Evolutionary conservation across 306 rosid species (phyloP).

Genomic region (Albizia julibrissin): DNA sequence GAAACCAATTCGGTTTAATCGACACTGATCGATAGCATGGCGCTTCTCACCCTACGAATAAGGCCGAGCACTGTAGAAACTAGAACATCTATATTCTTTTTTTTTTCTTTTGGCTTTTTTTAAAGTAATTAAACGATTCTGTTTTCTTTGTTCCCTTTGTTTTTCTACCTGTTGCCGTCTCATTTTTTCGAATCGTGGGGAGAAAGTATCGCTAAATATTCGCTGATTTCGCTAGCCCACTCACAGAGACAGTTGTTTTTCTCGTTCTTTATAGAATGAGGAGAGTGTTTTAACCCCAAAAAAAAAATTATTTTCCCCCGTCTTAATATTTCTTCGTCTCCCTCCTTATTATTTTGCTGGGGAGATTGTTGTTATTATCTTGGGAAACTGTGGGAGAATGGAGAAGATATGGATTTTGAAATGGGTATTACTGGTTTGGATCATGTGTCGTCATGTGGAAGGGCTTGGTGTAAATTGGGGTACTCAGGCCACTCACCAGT

Average conservation of each 20-base stretch:
- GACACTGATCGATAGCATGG: not conserved
- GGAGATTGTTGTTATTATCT: not conserved
- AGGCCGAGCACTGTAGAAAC: not conserved
- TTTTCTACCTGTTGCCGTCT: slow-evolving; percentile 1
- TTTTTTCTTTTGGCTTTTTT: not conserved
- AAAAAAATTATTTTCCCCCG: not conserved
- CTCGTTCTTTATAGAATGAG: slow-evolving; percentile 1
- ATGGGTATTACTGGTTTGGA: slow-evolving; percentile 45
- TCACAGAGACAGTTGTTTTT: slow-evolving; percentile 46
- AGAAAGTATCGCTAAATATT: slow-evolving; percentile 35
- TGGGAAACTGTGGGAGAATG: slow-evolving; percentile 43
- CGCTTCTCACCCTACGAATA: not conserved
- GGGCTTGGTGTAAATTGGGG: slow-evolving; percentile 99
- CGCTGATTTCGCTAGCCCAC: slow-evolving; percentile 43
- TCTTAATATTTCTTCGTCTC: not conserved
- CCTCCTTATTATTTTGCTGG: not conserved
- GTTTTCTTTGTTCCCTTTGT: not conserved
- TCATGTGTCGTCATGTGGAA: slow-evolving; percentile 49
- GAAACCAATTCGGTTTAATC: slow-evolving; percentile 5
- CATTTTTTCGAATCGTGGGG: slow-evolving; percentile 37
- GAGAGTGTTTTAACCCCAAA: not conserved
- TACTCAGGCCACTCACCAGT: slow-evolving; percentile 72
- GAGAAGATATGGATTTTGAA: slow-evolving; percentile 35
- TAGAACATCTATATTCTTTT: not conserved
- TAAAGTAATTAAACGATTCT: not conserved